phyloP scores from a whole-genome alignment of 768 basidiomycete species.

The Hebeloma cylindrosporum region DNA sequence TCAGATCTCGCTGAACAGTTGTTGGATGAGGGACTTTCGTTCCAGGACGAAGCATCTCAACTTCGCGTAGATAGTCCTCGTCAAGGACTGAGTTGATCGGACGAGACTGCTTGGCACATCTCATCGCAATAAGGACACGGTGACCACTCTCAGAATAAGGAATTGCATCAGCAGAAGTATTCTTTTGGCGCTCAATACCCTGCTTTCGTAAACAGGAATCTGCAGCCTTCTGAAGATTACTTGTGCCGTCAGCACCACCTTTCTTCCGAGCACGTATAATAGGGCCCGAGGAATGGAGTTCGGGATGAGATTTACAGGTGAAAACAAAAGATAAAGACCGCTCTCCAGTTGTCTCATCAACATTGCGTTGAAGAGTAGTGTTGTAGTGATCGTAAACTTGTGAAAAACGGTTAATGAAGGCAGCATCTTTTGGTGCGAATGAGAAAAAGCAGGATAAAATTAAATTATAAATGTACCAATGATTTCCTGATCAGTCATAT shows the following conservation, averaged over 20 bases:
- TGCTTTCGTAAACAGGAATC: conserved; percentile 11
- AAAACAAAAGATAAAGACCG: conserved; percentile 19
- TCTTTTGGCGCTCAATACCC: conserved; percentile 2
- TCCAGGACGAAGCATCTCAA: conserved; percentile 32
- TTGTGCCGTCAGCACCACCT: conserved; percentile 25
- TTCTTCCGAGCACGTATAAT: conserved; percentile 10
- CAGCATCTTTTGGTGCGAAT: conserved; percentile 14
- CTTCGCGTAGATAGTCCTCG: conserved; percentile 26
- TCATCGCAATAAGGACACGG: conserved; percentile 26
- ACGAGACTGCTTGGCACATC: conserved; percentile 19
- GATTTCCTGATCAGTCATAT: conserved; percentile 11
- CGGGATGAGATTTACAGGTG: conserved; percentile 18
- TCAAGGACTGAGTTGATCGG: conserved; percentile 32
- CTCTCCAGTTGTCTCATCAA: conserved; percentile 1
- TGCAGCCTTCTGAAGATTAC: conserved; percentile 18
- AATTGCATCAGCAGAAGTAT: background rate
- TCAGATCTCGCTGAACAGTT: conserved; percentile 26
- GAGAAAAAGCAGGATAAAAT: background rate
- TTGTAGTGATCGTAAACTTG: conserved; percentile 23
- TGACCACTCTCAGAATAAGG: conserved; percentile 19
- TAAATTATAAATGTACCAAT: conserved; percentile 8
- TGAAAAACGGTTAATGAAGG: conserved; percentile 9
- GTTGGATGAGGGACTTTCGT: conserved; percentile 22
- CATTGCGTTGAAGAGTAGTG: conserved; percentile 15
- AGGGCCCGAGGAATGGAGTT: conserved; percentile 1